Percentiles rank a stretch among this genome's conserved stretches.
phyloP scores from a whole-genome alignment of 176 grass and related monocot species.

The Paspalum vaginatum region DNA sequence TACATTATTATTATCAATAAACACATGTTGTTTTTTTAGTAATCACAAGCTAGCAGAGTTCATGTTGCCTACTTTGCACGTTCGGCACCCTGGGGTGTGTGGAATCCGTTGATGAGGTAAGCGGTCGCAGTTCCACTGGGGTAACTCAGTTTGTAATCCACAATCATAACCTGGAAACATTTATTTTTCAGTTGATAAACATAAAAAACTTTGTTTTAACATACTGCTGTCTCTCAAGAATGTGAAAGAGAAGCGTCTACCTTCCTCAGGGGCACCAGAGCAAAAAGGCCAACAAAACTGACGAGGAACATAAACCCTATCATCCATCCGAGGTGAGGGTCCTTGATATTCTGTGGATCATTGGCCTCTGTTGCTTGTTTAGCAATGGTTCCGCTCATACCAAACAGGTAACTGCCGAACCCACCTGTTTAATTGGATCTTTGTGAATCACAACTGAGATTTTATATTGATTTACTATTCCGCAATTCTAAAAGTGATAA shows the following conservation, averaged over 20 bases:
- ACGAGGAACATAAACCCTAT: constrained; percentile 63
- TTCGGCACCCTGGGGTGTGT: constrained; percentile 69
- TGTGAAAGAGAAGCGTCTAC: constrained; percentile 24
- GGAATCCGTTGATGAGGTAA: constrained; percentile 88
- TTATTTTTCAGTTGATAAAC: constrained; percentile 15
- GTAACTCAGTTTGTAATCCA: constrained; percentile 92
- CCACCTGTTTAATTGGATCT: constrained; percentile 44
- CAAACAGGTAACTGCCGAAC: constrained; percentile 58
- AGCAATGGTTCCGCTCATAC: constrained; percentile 50
- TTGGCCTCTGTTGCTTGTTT: constrained; percentile 55
- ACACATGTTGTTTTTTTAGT: constrained; percentile 4
- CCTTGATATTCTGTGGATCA: constrained; percentile 50
- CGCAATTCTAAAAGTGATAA: not conserved
- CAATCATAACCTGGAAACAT: constrained; percentile 73
- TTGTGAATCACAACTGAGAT: not conserved
- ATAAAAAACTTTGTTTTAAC: not conserved
- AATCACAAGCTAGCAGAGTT: not conserved
- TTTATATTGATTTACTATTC: not conserved
- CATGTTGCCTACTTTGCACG: constrained; percentile 55
- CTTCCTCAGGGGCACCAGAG: constrained; percentile 62
- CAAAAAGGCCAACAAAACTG: constrained; percentile 60
- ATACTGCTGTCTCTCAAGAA: not conserved
- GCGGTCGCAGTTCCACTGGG: constrained; percentile 89
- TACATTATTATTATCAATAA: constrained; percentile 19
- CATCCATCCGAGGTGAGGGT: constrained; percentile 57